These are phyloP conservation scores for Neonothopanus nambi DNA, from an alignment of 1,284 basidiomycete species.

Conservation along the genomic window DNA sequence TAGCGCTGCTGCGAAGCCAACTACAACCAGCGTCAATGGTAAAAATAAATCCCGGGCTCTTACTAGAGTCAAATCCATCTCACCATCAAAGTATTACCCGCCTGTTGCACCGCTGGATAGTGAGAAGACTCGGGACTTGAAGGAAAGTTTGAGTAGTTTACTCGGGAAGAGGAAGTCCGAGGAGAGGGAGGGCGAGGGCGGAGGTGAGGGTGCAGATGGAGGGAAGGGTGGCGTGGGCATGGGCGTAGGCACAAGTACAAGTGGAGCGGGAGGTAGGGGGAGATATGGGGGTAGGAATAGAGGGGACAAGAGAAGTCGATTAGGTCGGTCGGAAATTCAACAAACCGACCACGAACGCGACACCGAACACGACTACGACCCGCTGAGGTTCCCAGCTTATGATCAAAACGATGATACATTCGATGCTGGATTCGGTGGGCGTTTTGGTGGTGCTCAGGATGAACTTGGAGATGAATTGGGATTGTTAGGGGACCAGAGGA, in stretches of 20 bases:
- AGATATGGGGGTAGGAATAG: neutral
- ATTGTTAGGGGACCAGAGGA: no score
- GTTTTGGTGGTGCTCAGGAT: no score
- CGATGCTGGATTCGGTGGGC: constrained; percentile 5
- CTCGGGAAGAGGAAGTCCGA: constrained; percentile 61
- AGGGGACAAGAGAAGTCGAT: neutral
- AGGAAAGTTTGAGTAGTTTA: constrained; percentile 64
- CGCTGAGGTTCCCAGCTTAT: neutral
- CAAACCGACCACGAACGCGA: no score
- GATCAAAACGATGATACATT: constrained; percentile 12
- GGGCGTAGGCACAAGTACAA: no score
- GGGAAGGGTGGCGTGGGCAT: neutral
- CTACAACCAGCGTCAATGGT: neutral
- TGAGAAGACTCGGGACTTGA: constrained; percentile 50
- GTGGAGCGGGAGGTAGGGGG: neutral
- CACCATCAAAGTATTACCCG: constrained; percentile 33
- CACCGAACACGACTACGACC: no score
- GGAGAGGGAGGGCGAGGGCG: constrained; percentile 28
- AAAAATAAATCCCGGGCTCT: constrained; percentile 9
- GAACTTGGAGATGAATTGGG: no score
- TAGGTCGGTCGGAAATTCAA: no score
- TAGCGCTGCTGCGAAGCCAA: constrained; percentile 10
- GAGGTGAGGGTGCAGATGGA: constrained; percentile 30
- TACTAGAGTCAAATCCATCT: constrained; percentile 26
- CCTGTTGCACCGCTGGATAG: constrained; percentile 33